Conservation (phyloP, 2,329 filamentous ascomycete genomes). For the Monilinia polystroma region DNA sequence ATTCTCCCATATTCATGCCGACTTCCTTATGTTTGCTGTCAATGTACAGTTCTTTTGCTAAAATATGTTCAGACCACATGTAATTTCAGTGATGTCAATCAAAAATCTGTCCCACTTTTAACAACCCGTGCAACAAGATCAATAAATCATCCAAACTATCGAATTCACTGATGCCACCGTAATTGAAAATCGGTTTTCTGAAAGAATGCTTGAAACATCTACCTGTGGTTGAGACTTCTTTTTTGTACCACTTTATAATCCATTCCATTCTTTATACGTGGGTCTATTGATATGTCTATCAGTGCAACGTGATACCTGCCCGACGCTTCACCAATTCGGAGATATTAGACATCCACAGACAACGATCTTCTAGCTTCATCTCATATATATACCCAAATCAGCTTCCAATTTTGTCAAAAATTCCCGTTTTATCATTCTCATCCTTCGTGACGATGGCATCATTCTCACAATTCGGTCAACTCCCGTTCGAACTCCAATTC, state of each 20-base stretch:
- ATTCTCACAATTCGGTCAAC: constrained; percentile 4
- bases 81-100: neutral
- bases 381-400: neutral
- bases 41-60: neutral
- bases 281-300: neutral
- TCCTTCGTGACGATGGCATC: constrained; percentile 1
- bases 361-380: neutral
- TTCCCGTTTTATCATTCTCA: neutral
- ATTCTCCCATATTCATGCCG: neutral
- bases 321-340: constrained; percentile 2
- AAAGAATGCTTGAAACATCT: neutral
- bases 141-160: neutral
- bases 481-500: constrained; percentile 17
- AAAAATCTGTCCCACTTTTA: constrained; percentile 3
- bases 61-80: neutral
- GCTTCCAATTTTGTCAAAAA: neutral
- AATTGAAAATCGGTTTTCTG: neutral
- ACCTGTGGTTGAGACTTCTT: neutral
- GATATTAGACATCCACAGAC: neutral
- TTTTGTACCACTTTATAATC: neutral
- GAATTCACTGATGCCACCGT: neutral
- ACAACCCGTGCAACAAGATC: neutral
- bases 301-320: constrained; percentile 3
- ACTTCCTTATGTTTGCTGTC: neutral
- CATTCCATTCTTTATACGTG: neutral